phyloP scores from a whole-genome alignment of 495 filamentous ascomycete genomes.

The Lasiosphaeris hirsuta region DNA sequence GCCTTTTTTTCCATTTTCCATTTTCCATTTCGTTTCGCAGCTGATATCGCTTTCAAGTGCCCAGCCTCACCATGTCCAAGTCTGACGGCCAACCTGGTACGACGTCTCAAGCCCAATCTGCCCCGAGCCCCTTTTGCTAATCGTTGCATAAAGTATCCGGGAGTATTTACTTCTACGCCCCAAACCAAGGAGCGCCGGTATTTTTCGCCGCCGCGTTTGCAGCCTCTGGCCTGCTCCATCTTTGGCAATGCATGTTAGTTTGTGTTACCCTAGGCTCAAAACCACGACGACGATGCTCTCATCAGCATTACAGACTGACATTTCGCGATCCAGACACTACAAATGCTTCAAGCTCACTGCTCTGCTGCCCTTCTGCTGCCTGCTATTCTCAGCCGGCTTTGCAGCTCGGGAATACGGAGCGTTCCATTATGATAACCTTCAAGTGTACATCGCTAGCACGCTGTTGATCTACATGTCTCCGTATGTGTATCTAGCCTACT shows the following conservation, averaged over 20 bases:
- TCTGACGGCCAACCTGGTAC: slow-evolving; percentile 24
- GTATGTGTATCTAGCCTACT: slow-evolving; percentile 17
- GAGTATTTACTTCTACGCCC: slow-evolving; percentile 35
- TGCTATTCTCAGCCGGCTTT: slow-evolving; percentile 31
- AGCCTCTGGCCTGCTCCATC: slow-evolving; percentile 23
- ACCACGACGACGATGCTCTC: not conserved
- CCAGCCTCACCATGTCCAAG: no score
- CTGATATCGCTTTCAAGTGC: no score
- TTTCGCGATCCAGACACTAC: slow-evolving; percentile 21
- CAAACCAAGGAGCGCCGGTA: slow-evolving; percentile 28
- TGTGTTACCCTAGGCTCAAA: not conserved
- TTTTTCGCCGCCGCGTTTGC: slow-evolving; percentile 27
- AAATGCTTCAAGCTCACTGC: slow-evolving; percentile 26
- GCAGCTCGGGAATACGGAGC: slow-evolving; percentile 30
- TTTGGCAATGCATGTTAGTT: slow-evolving; percentile 34
- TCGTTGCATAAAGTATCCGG: slow-evolving; percentile 19
- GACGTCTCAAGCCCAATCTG: not conserved
- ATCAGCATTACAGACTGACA: not conserved
- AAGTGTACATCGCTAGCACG: slow-evolving; percentile 29
- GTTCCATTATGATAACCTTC: slow-evolving; percentile 22
- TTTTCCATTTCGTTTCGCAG: no score
- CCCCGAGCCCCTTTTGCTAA: not conserved
- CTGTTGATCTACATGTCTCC: slow-evolving; percentile 34
- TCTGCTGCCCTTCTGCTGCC: slow-evolving; percentile 24
- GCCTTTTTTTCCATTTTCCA: no score